A percentile compares a stretch with the other conserved stretches of the same genome.
Evolutionary conservation across 352 stramenopile genomes (phyloP).

Genomic region (Pythium sukuiense): DNA sequence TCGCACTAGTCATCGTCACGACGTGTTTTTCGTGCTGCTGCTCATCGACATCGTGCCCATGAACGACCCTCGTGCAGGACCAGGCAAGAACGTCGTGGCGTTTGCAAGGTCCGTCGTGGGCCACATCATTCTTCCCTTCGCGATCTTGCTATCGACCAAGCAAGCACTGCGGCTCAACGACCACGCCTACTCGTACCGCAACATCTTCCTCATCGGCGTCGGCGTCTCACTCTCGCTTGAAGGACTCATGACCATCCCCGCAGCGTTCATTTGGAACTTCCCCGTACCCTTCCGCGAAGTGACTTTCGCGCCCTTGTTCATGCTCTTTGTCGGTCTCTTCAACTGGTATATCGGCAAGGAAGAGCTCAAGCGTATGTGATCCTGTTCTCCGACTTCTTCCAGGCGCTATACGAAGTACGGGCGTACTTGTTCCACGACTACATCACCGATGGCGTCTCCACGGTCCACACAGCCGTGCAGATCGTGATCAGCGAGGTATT

Average conservation of each 20-base stretch:
- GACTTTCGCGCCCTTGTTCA: conserved; percentile 7
- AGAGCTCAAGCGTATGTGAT: conserved; percentile 21
- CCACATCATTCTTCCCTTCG: conserved; percentile 4
- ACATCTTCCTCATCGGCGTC: conserved; percentile 8
- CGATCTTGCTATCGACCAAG: conserved; percentile 17
- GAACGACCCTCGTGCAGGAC: conserved; percentile 6
- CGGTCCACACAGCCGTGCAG: conserved; percentile 17
- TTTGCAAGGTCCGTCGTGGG: conserved; percentile 9
- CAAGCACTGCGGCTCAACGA: conserved; percentile 14
- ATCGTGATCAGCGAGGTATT: conserved; percentile 18
- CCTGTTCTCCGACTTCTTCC: conserved; percentile 25
- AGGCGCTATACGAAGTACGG: conserved; percentile 30
- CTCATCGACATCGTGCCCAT: conserved; percentile 11
- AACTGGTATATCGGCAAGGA: conserved; percentile 13
- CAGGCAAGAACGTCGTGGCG: conserved; percentile 2
- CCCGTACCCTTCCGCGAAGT: conserved; percentile 26
- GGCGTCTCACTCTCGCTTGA: conserved; percentile 8
- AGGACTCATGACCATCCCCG: conserved; percentile 12
- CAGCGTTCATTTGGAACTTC: conserved; percentile 25
- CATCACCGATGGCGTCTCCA: conserved; percentile 22
- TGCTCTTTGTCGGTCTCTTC: conserved; percentile 5
- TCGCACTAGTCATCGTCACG: conserved; percentile 8
- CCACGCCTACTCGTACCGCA: conserved; percentile 12
- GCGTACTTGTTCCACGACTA: conserved; percentile 22
- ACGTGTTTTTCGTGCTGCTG: conserved; percentile 6